These are phyloP conservation scores for Kandelia obovata DNA, from an alignment of 345 rosid species.

Conservation along the genomic window DNA sequence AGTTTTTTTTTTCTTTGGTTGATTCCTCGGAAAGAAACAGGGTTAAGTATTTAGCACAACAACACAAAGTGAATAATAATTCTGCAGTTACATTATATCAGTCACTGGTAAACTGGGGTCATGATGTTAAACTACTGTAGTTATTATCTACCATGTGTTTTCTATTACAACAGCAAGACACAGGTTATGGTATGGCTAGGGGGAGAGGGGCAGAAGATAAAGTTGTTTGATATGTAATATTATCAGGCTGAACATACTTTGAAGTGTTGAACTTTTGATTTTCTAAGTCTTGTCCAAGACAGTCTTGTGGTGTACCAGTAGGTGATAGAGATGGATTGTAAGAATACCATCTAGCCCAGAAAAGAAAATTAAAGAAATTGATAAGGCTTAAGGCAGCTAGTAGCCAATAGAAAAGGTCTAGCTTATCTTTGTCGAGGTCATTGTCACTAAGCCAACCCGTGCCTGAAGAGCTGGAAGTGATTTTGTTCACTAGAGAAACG, in stretches of 20 bases:
- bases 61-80: not conserved
- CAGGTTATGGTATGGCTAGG: not conserved
- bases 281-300: slow-evolving; percentile 32
- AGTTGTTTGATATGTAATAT: slow-evolving; percentile 1
- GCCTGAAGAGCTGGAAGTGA: slow-evolving; percentile 34
- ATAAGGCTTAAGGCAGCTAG: slow-evolving; percentile 53
- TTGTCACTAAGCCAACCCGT: slow-evolving; percentile 63
- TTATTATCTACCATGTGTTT: slow-evolving; percentile 3
- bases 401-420: slow-evolving; percentile 69
- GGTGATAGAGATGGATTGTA: slow-evolving; percentile 40
- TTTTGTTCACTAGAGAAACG: slow-evolving; percentile 51
- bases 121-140: not conserved
- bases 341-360: slow-evolving; percentile 57
- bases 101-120: not conserved
- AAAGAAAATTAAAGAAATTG: slow-evolving; percentile 49
- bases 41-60: not conserved
- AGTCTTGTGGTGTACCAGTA: slow-evolving; percentile 5
- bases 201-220: slow-evolving; percentile 10
- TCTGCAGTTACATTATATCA: not conserved
- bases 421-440: slow-evolving; percentile 48
- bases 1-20: not conserved
- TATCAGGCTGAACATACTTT: slow-evolving; percentile 6
- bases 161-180: not conserved
- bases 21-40: no score
- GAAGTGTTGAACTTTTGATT: slow-evolving; percentile 23